phyloP scores from a whole-genome alignment of 2,329 filamentous ascomycete species.

The Cytospora paraplurivora region DNA sequence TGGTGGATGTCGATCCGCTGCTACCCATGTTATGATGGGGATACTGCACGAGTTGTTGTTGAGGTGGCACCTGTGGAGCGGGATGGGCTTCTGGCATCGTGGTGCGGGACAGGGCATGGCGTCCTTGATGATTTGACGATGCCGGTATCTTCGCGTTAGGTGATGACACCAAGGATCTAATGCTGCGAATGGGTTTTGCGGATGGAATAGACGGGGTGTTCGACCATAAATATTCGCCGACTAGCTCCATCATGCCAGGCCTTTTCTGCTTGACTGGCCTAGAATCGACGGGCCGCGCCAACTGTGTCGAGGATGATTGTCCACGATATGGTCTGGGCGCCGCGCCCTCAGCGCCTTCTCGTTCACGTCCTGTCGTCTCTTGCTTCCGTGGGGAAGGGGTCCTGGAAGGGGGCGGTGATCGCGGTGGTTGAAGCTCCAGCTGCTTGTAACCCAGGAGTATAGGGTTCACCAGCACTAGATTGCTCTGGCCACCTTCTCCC shows the following conservation, averaged over 20 bases:
- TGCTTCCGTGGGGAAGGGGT: neutral
- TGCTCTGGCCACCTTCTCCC: neutral
- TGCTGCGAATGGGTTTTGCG: neutral
- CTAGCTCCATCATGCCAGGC: neutral
- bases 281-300: neutral
- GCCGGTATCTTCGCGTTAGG: neutral
- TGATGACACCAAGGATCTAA: neutral
- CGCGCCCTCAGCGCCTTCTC: neutral
- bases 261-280: neutral
- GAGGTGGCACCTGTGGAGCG: neutral
- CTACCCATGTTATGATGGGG: neutral
- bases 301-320: neutral
- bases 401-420: neutral
- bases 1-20: neutral
- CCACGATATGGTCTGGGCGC: neutral
- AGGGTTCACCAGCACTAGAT: neutral
- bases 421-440: neutral
- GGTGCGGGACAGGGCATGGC: neutral
- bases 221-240: neutral
- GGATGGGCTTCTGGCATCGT: neutral
- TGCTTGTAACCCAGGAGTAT: neutral
- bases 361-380: neutral
- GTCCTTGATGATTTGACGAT: neutral
- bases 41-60: neutral
- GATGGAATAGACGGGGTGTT: neutral